These are phyloP conservation scores for Pseudogymnoascus sp. DNA, from an alignment of 2,329 filamentous ascomycete species.

Conservation along the genomic window DNA sequence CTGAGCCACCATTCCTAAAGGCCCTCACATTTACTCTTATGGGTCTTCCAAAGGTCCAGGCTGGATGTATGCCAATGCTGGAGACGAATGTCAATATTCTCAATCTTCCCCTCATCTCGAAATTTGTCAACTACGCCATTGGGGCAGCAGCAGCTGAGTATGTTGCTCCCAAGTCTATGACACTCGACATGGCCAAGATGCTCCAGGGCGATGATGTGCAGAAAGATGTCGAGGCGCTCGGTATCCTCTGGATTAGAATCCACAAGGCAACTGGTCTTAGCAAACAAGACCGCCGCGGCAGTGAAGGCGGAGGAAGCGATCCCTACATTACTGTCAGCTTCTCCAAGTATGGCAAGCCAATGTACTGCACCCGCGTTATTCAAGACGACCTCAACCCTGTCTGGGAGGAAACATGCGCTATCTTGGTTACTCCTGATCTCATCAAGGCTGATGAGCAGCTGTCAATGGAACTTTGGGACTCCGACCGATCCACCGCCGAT, in stretches of 20 bases:
- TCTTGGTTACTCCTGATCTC: slow-evolving; percentile 80
- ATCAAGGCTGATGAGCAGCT: slow-evolving; percentile 92
- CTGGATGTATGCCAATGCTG: slow-evolving; percentile 88
- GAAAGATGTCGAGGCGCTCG: slow-evolving; percentile 79
- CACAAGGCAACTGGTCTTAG: slow-evolving; percentile 80
- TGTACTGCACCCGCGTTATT: slow-evolving; percentile 95
- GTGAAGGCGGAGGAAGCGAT: slow-evolving; percentile 79
- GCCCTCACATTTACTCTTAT: slow-evolving; percentile 89
- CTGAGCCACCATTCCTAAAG: slow-evolving; percentile 87
- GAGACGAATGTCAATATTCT: slow-evolving; percentile 83
- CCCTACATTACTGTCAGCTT: slow-evolving; percentile 93
- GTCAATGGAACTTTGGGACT: slow-evolving; percentile 93
- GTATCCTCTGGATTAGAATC: slow-evolving; percentile 87
- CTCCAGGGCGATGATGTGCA: slow-evolving; percentile 85
- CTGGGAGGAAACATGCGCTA: slow-evolving; percentile 79
- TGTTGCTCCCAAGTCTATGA: slow-evolving; percentile 90
- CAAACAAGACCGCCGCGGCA: slow-evolving; percentile 82
- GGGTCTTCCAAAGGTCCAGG: slow-evolving; percentile 83
- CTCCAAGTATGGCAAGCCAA: slow-evolving; percentile 94
- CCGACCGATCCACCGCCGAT: slow-evolving; percentile 83
- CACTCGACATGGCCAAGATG: slow-evolving; percentile 82
- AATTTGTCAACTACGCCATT: slow-evolving; percentile 95
- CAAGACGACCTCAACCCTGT: slow-evolving; percentile 89
- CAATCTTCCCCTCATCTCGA: slow-evolving; percentile 86
- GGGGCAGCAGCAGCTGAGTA: slow-evolving; percentile 81